phyloP scores from a whole-genome alignment of 148 eudicot genomes.

The Talinum fruticosum region DNA sequence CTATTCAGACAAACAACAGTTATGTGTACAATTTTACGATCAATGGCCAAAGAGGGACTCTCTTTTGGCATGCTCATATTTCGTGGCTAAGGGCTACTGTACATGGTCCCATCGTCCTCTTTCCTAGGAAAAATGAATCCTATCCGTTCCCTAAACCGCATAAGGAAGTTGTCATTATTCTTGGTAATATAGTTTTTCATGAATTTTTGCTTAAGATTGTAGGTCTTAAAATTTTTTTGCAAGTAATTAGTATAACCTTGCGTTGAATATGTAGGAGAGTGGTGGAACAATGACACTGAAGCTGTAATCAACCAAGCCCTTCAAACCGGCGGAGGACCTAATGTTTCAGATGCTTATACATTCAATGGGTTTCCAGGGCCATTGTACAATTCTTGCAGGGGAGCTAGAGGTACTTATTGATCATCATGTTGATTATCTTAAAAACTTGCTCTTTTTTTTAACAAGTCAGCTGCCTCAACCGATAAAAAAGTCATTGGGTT shows the following conservation, averaged over 20 bases:
- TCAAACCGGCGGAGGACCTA: constrained; percentile 55
- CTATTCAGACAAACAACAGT: constrained; percentile 46
- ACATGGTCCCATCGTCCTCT: constrained; percentile 50
- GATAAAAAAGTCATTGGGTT: background rate
- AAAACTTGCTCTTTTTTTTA: too few species aligned
- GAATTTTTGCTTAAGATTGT: background rate
- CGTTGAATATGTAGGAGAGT: constrained; percentile 42
- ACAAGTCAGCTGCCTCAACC: background rate
- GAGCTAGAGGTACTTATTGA: constrained; percentile 33
- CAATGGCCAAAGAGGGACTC: constrained; percentile 61
- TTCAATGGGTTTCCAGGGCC: constrained; percentile 64
- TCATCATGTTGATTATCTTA: too few species aligned
- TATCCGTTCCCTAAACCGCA: constrained; percentile 61
- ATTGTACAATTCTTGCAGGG: constrained; percentile 43
- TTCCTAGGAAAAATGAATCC: constrained; percentile 39
- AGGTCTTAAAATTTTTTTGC: too few species aligned
- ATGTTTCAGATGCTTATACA: constrained; percentile 57
- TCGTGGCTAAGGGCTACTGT: constrained; percentile 59
- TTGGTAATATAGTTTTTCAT: constrained; percentile 32
- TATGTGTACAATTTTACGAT: constrained; percentile 62
- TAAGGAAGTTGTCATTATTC: constrained; percentile 45
- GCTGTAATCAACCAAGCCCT: constrained; percentile 56
- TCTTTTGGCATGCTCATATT: constrained; percentile 55
- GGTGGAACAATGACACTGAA: constrained; percentile 63
- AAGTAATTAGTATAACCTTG: too few species aligned